These are phyloP conservation scores for Gossypium stocksii DNA, from an alignment of 345 rosid species.

Conservation along the genomic window DNA sequence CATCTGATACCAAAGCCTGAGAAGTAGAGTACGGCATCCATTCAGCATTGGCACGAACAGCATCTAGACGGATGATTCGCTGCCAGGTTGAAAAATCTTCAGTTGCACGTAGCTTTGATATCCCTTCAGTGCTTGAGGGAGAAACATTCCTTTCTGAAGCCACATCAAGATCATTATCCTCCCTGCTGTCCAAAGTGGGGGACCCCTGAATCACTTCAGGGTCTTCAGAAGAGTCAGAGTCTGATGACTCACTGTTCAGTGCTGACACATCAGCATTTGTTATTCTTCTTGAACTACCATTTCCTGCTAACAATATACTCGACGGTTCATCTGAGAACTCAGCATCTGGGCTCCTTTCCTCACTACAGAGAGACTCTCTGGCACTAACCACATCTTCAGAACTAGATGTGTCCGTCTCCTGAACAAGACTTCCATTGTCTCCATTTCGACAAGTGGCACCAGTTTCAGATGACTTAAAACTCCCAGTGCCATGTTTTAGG, in stretches of 20 bases:
- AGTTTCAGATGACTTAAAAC: constrained; percentile 36
- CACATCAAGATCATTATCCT: constrained; percentile 34
- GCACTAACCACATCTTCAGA: constrained; percentile 74
- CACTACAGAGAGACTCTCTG: constrained; percentile 63
- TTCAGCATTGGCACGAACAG: constrained; percentile 91
- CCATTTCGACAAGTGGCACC: constrained; percentile 26
- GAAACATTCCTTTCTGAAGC: constrained; percentile 30
- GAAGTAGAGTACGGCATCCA: constrained; percentile 58
- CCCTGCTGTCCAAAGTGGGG: constrained; percentile 39
- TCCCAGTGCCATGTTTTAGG: constrained; percentile 34
- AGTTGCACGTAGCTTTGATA: constrained; percentile 24
- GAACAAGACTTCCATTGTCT: constrained; percentile 35
- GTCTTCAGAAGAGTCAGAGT: constrained; percentile 75
- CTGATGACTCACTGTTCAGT: constrained; percentile 64
- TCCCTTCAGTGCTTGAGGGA: constrained; percentile 31
- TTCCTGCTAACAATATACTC: constrained; percentile 49
- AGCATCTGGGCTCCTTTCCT: constrained; percentile 46
- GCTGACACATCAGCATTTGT: constrained; percentile 53
- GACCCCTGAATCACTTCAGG: constrained; percentile 46
- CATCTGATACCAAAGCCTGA: constrained; percentile 60
- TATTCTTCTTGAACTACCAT: constrained; percentile 37
- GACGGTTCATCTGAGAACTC: constrained; percentile 51
- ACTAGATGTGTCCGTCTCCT: constrained; percentile 50
- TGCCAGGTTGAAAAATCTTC: constrained; percentile 88
- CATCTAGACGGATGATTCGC: constrained; percentile 91